Percentiles rank a stretch among this genome's conserved stretches.
Conservation (phyloP, 1,139 yeast species). For the Trichomonascaceae sp. region DNA sequence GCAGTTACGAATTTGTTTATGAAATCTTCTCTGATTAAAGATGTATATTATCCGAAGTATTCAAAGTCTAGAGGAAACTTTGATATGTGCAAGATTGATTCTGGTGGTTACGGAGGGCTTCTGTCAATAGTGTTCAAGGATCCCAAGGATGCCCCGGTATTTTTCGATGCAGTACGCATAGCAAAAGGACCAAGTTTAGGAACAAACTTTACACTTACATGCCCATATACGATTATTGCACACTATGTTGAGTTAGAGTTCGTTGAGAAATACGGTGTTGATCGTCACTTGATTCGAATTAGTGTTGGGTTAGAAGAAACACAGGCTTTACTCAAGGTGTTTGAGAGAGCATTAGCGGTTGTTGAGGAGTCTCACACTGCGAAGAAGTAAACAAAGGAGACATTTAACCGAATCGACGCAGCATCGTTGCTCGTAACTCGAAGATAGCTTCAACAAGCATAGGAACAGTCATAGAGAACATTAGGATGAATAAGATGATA, state of each 20-base stretch:
- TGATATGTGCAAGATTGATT: conserved; percentile 58
- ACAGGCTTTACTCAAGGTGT: conserved; percentile 36
- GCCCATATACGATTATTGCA: conserved; percentile 87
- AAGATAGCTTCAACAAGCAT: neutral
- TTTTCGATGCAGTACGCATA: conserved; percentile 67
- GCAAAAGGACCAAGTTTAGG: conserved; percentile 96
- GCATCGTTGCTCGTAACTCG: neutral
- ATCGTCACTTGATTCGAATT: conserved; percentile 68
- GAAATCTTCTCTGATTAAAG: conserved; percentile 40
- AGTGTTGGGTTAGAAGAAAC: conserved; percentile 66
- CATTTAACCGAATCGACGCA: no score
- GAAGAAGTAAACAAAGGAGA: neutral
- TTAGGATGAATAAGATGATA: neutral
- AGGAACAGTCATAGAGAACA: neutral
- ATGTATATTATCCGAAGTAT: conserved; percentile 66
- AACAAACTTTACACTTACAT: conserved; percentile 84
- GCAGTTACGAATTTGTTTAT: conserved; percentile 39
- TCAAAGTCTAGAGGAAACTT: conserved; percentile 54
- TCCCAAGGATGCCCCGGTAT: conserved; percentile 59
- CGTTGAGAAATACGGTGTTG: conserved; percentile 80
- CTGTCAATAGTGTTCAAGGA: conserved; percentile 69
- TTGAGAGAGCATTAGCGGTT: conserved; percentile 33
- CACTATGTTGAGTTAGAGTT: conserved; percentile 82
- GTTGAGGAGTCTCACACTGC: conserved; percentile 8
- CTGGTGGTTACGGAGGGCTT: conserved; percentile 93